These are phyloP conservation scores for Moesziomyces sp. DNA, from an alignment of 1,284 basidiomycete species.

Conservation along the genomic window DNA sequence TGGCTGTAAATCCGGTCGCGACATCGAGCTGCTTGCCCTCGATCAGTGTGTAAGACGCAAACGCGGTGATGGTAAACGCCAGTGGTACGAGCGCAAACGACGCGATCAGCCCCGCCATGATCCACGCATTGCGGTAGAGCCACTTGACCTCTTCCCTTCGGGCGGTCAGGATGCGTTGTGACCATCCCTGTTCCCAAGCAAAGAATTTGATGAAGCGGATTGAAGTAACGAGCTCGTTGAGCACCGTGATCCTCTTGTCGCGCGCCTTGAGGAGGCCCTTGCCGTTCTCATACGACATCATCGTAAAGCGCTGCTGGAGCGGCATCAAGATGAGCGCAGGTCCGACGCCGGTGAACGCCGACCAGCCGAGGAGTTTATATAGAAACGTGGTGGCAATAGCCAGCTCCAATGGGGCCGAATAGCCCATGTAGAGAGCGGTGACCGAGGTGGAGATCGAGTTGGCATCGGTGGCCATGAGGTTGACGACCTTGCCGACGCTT, in stretches of 20 bases:
- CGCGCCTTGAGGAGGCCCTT: conserved; percentile 19
- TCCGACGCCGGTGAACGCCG: conserved; percentile 44
- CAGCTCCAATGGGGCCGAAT: conserved; percentile 47
- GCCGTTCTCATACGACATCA: conserved; percentile 15
- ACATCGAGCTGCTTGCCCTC: conserved; percentile 40
- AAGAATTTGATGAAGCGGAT: conserved; percentile 60
- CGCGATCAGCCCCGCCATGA: conserved; percentile 10
- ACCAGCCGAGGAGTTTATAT: conserved; percentile 53
- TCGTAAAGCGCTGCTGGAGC: conserved; percentile 33
- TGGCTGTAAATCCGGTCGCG: conserved; percentile 50
- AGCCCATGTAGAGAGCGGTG: conserved; percentile 25
- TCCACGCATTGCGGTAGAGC: conserved; percentile 8
- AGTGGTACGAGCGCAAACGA: conserved; percentile 40
- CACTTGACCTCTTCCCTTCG: conserved; percentile 33
- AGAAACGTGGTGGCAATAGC: conserved; percentile 43
- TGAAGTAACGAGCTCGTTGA: conserved; percentile 50
- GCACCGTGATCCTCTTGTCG: conserved; percentile 39
- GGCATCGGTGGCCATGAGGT: conserved; percentile 40
- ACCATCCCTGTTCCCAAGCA: conserved; percentile 52
- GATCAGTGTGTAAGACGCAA: conserved; percentile 49
- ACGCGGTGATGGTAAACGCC: conserved; percentile 41
- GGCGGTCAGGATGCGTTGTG: conserved; percentile 21
- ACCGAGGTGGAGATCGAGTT: conserved; percentile 15
- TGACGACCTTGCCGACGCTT: conserved; percentile 46
- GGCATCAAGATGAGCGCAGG: conserved; percentile 42